Base-by-base conservation (phyloP, 371 early-diverging fungal genomes). In the Circinella umbellata region DNA sequence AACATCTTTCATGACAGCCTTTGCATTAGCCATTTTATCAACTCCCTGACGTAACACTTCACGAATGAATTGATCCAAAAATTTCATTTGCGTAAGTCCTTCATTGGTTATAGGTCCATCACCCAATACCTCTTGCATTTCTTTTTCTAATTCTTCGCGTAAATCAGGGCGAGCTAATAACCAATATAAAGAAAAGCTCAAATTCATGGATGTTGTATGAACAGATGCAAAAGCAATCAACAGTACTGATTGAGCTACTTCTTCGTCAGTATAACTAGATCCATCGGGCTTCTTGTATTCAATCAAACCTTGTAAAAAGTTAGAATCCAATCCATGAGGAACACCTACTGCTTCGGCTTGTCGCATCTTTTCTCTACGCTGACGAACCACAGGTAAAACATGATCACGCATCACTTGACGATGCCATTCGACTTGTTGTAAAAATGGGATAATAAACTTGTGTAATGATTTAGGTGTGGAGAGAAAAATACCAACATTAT, bases 221-320 rank as follows among this genome's bases (percentile, higher is more conserved):
- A 80, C 82, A 17, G 82, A 76, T 4, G 82, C 80, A 66, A 80
- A 82, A 3, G 80, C 82, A 38, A 80, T 18, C 18, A 78, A 27
- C n/a, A 82, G 62, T 11, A 78, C 61, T 17, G 73, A 37, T 8
- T 73, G 67, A 14, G 75, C 63, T 4, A 79, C 60, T 46, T 77
- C 72, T 4, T 66, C 61, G 4, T 70, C 72, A 5, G 69, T 59
- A 27, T 69, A 76, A 4, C 51, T 37, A 14, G 68, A 64, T 34
- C 79, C 76, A 36, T 77, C 74, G 9, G 61, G 70, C 1, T 77
- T 64, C 34, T 60, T 42, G 17, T 62, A 76, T 34, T 75, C 80
- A 0, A 74, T 66, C 5, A 80, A 60, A 3, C 71, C 73, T 64
- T 80, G 73, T 49, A 80, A 65, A 55, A 77, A 79, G 35, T 71